A percentile compares a stretch with the other conserved stretches of the same genome.
These are phyloP conservation scores for Hypoxylon sp. DNA, from an alignment of 2,329 filamentous ascomycete species.

Conservation along the genomic window DNA sequence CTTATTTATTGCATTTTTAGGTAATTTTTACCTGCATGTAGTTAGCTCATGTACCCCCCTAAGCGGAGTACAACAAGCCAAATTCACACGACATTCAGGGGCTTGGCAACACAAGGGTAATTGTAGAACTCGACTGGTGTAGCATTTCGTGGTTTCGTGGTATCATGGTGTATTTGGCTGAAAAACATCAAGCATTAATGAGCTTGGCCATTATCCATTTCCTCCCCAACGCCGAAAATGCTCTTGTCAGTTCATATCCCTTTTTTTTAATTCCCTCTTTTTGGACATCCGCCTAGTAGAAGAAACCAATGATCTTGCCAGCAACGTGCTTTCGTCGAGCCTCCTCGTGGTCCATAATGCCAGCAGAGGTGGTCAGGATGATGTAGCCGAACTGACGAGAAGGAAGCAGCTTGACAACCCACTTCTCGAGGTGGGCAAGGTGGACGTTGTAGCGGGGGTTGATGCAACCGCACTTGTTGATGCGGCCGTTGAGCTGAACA, in stretches of 20 bases:
- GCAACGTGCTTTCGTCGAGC: slow-evolving; percentile 98
- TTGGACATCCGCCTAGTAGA: slow-evolving; percentile 77
- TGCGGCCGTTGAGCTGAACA: slow-evolving; percentile 98
- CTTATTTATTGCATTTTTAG: slow-evolving; percentile 6
- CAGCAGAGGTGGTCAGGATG: slow-evolving; percentile 97
- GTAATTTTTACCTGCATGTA: slow-evolving; percentile 3
- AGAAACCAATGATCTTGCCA: slow-evolving; percentile 99
- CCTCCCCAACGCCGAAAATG: slow-evolving; percentile 55
- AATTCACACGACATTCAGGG: slow-evolving; percentile 26
- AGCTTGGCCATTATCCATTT: slow-evolving; percentile 49
- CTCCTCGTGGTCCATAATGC: slow-evolving; percentile 99
- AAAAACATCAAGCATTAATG: slow-evolving; percentile 42
- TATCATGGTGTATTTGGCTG: slow-evolving; percentile 52
- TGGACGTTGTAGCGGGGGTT: slow-evolving; percentile 99
- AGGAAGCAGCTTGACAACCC: slow-evolving; percentile 98
- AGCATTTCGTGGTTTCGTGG: slow-evolving; percentile 45
- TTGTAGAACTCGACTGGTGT: slow-evolving; percentile 42
- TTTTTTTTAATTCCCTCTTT: slow-evolving; percentile 26
- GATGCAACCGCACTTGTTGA: slow-evolving; percentile 99
- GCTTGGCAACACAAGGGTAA: slow-evolving; percentile 28
- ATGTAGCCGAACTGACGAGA: slow-evolving; percentile 99
- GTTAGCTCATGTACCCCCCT: neutral
- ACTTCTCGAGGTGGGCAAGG: slow-evolving; percentile 98
- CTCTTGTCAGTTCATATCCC: slow-evolving; percentile 43
- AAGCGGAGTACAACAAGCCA: slow-evolving; percentile 6